Conservation (phyloP, 345 rosid genomes). For the Luvunga scandens region DNA sequence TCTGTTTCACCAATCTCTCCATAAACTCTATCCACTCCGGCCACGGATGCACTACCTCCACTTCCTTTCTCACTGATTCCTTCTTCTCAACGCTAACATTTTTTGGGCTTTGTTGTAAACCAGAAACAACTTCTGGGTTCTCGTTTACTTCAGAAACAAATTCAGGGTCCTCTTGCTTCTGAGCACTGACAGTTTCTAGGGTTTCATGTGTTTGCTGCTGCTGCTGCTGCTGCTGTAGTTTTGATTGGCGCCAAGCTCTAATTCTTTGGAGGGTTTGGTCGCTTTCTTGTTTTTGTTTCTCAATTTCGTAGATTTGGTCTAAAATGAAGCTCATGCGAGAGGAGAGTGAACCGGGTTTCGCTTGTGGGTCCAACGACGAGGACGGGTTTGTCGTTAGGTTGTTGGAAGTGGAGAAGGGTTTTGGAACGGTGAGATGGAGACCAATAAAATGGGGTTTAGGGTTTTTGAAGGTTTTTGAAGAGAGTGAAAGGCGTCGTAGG, state of each 20-base stretch:
- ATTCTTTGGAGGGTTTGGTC: constrained; percentile 80
- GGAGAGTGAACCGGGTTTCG: constrained; percentile 73
- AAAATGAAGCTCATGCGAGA: constrained; percentile 88
- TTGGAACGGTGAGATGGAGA: constrained; percentile 8
- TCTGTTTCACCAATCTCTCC: constrained; percentile 80
- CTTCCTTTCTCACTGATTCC: constrained; percentile 28
- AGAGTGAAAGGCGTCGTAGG: constrained; percentile 37
- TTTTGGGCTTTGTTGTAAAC: background rate
- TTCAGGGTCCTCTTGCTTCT: constrained; percentile 9
- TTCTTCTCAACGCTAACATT: background rate
- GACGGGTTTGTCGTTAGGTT: constrained; percentile 16
- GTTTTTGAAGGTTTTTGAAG: constrained; percentile 18
- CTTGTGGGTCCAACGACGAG: constrained; percentile 22
- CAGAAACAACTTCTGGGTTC: background rate
- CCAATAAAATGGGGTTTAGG: constrained; percentile 1
- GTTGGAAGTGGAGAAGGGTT: constrained; percentile 26
- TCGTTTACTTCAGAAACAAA: background rate
- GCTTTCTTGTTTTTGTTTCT: constrained; percentile 59
- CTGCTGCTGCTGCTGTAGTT: constrained; percentile 26
- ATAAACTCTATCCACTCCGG: constrained; percentile 97
- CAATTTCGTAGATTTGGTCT: constrained; percentile 83
- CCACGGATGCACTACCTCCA: constrained; percentile 90
- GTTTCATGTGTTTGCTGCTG: constrained; percentile 11
- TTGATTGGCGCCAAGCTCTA: constrained; percentile 90
- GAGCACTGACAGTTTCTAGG: background rate